Evolutionary conservation across 306 rosid species (phyloP), one percentile per base, ranked within the genome.

Genomic region (Lagenaria siceraria): DNA sequence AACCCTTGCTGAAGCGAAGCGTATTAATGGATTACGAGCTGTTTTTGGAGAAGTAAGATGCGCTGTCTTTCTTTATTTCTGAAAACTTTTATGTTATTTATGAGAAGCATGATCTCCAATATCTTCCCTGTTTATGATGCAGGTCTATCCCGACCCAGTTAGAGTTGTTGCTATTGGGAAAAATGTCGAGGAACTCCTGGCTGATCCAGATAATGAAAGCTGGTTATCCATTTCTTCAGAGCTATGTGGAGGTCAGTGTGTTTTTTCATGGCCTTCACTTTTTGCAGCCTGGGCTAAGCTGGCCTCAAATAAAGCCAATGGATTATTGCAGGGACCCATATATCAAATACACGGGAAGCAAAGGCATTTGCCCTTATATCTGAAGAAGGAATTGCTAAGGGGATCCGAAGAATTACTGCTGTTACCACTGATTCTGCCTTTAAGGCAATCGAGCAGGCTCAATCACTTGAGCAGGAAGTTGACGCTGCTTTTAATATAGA

Each of bases 101-200:
- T n/a, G 74, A 74, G 42, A 59, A 73, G 18, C 59, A 24, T 60
- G 63, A 53, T 77, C 58, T 59, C 24, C 24, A 83, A 80, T 43
- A 48, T 54, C 17, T 76, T 22, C 69, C 85, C 40, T 78, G 66
- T 80, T 80, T 74, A 69, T 80, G 64, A 43, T 83, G 78, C 78
- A 95, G 99, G 97, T 92, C 43, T 95, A 95, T 82, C 99, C 99
- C 51, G 99, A 95, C 80, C 99, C 97, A 7, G 99, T 95, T 75
- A 89, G 97, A 86, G 93, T 95, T 83, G 92, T 95, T 51, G 84
- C 93, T 19, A 82, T 95, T 61, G 99, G 99, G 75, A 84, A 78
- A 76, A 87, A 89, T 52, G 93, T 95, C 72, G 97, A 95, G 84
- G 99, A 95, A 69, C 92, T 95, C 63, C 86, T 92, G 71, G 85